Evolutionary conservation across 179 eudicot species (phyloP).

Genomic region (Silene vulgaris): DNA sequence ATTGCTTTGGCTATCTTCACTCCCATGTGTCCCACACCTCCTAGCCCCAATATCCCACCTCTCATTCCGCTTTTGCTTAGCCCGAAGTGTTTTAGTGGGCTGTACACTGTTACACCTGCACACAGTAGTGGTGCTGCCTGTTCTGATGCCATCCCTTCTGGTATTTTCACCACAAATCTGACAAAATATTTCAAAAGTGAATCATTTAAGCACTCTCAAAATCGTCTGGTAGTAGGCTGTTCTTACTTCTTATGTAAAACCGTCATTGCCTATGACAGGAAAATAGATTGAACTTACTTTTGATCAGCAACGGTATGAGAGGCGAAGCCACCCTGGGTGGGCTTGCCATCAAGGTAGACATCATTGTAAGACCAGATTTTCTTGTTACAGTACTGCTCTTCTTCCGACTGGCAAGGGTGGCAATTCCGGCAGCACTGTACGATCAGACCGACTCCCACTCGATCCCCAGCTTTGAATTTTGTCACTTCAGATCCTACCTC

Average conservation of each 20-base stretch:
- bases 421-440: conserved; percentile 75
- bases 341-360: conserved; percentile 75
- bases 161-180: conserved; percentile 81
- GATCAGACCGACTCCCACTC: conserved; percentile 68
- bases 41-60: conserved; percentile 82
- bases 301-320: conserved; percentile 62
- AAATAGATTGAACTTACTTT: conserved; percentile 41
- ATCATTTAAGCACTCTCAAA: not conserved
- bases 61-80: conserved; percentile 56
- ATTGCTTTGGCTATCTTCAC: conserved; percentile 85
- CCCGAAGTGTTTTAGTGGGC: conserved; percentile 81
- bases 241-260: too few relatives aligned
- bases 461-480: conserved; percentile 65
- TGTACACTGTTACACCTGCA: conserved; percentile 87
- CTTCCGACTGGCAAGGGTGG: conserved; percentile 59
- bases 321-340: conserved; percentile 96
- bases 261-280: too few relatives aligned
- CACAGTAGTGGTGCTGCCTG: conserved; percentile 94
- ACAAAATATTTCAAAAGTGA: not conserved
- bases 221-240: too few relatives aligned
- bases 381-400: conserved; percentile 90
- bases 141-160: conserved; percentile 75
- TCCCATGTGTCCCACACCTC: conserved; percentile 98
- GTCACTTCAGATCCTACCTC: conserved; percentile 84
- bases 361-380: conserved; percentile 91